phyloP scores from a whole-genome alignment of 768 basidiomycete species.

The Suillus subalutaceus region DNA sequence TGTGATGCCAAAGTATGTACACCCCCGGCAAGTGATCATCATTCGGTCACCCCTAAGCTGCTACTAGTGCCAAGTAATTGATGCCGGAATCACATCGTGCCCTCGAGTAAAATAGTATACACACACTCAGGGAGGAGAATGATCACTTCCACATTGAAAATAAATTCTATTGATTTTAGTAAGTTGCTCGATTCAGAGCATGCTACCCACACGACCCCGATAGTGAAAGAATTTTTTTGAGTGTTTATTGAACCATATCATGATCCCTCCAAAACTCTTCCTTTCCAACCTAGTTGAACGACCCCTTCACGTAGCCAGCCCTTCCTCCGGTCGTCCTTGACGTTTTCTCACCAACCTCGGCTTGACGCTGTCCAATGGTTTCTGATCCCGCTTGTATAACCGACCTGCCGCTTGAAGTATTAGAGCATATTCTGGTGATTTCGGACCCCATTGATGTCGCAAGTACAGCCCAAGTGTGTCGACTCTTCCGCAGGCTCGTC shows the following conservation, averaged over 20 bases:
- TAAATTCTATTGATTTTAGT: not conserved
- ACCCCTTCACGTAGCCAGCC: not conserved
- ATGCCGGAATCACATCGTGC: not conserved
- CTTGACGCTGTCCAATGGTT: conserved; percentile 5
- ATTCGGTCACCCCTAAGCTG: not conserved
- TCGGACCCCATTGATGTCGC: conserved; percentile 67
- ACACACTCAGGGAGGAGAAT: conserved; percentile 2
- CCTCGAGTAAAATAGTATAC: not conserved
- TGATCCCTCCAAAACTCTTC: not conserved
- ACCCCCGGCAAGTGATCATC: not conserved
- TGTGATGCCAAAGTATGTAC: not conserved
- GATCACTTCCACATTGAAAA: conserved; percentile 2
- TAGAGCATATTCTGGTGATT: conserved; percentile 58
- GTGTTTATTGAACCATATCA: conserved; percentile 11
- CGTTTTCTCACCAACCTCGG: not conserved
- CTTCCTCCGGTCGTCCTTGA: not conserved
- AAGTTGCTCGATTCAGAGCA: conserved; percentile 13
- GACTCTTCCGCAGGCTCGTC: conserved; percentile 43
- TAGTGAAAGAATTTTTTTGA: conserved; percentile 16
- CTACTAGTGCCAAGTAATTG: not conserved
- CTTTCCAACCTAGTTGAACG: conserved; percentile 6
- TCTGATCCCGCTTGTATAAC: conserved; percentile 22
- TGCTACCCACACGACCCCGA: conserved; percentile 13
- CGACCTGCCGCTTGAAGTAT: conserved; percentile 58
- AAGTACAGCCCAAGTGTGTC: conserved; percentile 52